Evolutionary conservation across 441 rosid genomes (phyloP), one percentile per base, ranked within the genome.

Genomic region (Bruguiera hainesii): DNA sequence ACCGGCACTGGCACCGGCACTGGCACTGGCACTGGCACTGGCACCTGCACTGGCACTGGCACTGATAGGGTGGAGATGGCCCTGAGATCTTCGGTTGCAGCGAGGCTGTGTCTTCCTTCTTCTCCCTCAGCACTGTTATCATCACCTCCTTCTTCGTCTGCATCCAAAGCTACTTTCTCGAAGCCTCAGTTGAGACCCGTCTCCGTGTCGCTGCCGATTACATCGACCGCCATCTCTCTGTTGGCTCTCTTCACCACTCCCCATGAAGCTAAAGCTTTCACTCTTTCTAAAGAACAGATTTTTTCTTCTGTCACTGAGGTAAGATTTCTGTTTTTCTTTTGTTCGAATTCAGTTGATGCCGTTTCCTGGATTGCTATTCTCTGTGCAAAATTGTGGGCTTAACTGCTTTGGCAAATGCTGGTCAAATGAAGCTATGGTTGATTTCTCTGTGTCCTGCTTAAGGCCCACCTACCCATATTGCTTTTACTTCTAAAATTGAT

Each of bases 231-330:
- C 48, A 74, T 87, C 69, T 90, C 93, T 80, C 82, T 90, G 51
- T 72, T 90, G 71, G 81, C 89, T 62, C 70, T 89, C 68, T 76
- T 89, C 67, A 51, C 89, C 25, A 73, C 82, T 74, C 88, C 89
- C 15, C 71, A 58, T 64, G 89, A 90, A 69, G 96, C 96, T 64
- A 82, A 81, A 73, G 92, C 94, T 48, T 67, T 83, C 73, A 69
- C 82, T 76, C 72, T 89, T 68, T 64, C 84, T 75, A 93, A 89
- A 73, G 97, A 90, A 76, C 94, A 89, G 82, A 90, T 90, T 73
- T 85, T 87, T 77, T 93, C 98, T 28, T 89, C 94, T 61, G 74
- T 93, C 75, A 78, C 84, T 60, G 83, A 90, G 78, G 98, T 93
- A 81, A 59, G 69, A 49, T 35, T 26, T 35, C 23, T 26, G 10